Evolutionary conservation across 2,329 filamentous ascomycete species (phyloP).

Genomic region (Pyrenochaeta sp.): DNA sequence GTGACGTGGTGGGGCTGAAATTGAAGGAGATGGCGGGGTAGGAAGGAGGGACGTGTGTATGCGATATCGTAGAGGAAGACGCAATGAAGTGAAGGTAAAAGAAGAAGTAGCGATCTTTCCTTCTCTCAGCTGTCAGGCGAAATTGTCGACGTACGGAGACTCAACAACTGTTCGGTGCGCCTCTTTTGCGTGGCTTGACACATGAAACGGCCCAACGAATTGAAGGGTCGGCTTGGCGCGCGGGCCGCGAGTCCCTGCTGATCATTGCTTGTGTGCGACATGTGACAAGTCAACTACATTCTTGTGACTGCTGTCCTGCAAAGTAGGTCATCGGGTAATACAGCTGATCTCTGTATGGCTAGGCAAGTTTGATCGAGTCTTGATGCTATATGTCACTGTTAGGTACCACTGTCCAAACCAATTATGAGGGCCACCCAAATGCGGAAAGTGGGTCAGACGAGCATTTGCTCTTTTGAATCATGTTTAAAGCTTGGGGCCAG

Average conservation of each 20-base stretch:
- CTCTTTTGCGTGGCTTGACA: slow-evolving; percentile 13
- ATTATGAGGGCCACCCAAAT: not conserved
- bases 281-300: not conserved
- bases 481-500: not conserved
- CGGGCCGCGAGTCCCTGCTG: slow-evolving; percentile 11
- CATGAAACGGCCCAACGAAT: slow-evolving; percentile 22
- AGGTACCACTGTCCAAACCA: not conserved
- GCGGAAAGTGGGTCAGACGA: not conserved
- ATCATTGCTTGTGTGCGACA: not conserved
- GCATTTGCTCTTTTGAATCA: not conserved
- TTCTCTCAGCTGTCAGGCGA: not conserved
- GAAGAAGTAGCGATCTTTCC: not conserved
- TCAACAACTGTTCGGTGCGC: slow-evolving; percentile 8
- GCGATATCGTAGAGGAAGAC: not conserved
- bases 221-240: slow-evolving; percentile 12
- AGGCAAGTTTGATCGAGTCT: not conserved
- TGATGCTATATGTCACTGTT: not conserved
- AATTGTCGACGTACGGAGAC: slow-evolving; percentile 12
- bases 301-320: not conserved
- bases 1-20: slow-evolving; percentile 17
- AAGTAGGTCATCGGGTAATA: not conserved
- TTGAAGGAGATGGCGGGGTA: slow-evolving; percentile 10
- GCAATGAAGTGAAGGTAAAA: not conserved
- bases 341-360: not conserved
- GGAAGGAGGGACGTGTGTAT: not conserved